phyloP scores from a whole-genome alignment of 2,329 filamentous ascomycete genomes.

The Paracorniculantispora psalliotae region DNA sequence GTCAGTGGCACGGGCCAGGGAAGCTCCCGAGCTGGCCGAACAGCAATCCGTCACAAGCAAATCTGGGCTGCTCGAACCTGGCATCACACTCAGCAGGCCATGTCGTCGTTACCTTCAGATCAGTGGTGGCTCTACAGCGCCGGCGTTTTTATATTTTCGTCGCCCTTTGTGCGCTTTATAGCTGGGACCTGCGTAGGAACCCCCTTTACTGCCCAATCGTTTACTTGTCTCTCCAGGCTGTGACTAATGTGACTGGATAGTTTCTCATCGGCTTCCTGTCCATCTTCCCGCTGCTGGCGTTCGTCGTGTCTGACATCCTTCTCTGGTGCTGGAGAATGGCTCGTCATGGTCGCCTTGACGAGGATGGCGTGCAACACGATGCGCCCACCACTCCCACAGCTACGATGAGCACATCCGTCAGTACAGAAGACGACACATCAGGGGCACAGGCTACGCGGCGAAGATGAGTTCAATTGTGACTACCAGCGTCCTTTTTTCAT shows the following conservation, averaged over 20 bases:
- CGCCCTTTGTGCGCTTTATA: not conserved
- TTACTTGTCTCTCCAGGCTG: not conserved
- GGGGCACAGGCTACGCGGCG: slow-evolving; percentile 3
- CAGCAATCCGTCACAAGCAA: not conserved
- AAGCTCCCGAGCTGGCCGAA: not conserved
- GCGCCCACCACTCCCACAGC: not conserved
- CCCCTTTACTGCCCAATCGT: no score
- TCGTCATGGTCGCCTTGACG: slow-evolving; percentile 13
- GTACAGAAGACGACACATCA: not conserved
- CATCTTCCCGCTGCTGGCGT: slow-evolving; percentile 40
- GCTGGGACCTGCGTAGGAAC: slow-evolving; percentile 4
- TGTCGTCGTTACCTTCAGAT: slow-evolving; percentile 1
- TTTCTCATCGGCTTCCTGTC: slow-evolving; percentile 39
- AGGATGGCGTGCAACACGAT: not conserved
- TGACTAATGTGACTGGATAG: not conserved
- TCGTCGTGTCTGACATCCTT: slow-evolving; percentile 46
- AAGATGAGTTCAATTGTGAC: not conserved
- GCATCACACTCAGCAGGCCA: not conserved
- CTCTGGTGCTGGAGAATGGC: slow-evolving; percentile 49
- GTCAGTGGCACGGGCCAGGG: not conserved
- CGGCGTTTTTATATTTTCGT: not conserved
- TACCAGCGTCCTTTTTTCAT: not conserved
- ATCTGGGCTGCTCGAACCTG: not conserved
- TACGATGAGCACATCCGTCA: not conserved
- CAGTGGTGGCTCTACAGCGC: slow-evolving; percentile 5